phyloP scores from a whole-genome alignment of 176 grass and related monocot species.

The Hordeum marinum region DNA sequence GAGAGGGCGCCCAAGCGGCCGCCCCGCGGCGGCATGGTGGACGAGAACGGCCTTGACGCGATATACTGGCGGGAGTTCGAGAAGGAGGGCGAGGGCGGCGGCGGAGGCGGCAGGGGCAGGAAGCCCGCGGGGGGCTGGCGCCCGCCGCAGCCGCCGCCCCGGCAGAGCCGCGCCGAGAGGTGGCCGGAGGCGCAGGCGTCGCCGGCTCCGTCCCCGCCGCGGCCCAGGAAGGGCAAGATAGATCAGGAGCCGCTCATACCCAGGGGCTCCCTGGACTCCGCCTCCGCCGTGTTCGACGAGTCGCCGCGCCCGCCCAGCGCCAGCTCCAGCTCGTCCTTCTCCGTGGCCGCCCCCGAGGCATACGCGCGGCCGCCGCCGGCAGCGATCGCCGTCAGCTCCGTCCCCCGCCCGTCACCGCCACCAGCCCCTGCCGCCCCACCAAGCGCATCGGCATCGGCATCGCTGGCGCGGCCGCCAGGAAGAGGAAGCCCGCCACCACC shows the following conservation, averaged over 20 bases:
- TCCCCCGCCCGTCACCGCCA: conserved; percentile 19
- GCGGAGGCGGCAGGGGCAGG: neutral
- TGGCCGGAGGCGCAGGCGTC: conserved; percentile 6
- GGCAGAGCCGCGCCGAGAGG: conserved; percentile 17
- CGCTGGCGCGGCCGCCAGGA: conserved; percentile 25
- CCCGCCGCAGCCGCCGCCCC: conserved; percentile 20
- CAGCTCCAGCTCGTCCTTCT: conserved; percentile 38
- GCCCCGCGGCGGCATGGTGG: conserved; percentile 45
- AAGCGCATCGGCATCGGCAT: too few relatives aligned
- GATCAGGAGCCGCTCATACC: conserved; percentile 67
- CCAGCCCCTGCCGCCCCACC: neutral
- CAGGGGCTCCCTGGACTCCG: conserved; percentile 44
- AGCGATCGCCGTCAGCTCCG: conserved; percentile 2
- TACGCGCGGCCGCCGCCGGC: conserved; percentile 6
- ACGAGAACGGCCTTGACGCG: conserved; percentile 89
- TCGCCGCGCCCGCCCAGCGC: conserved; percentile 32
- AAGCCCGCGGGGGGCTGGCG: neutral
- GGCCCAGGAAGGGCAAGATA: conserved; percentile 37
- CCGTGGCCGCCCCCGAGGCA: neutral
- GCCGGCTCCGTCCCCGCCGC: conserved; percentile 18
- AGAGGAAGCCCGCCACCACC: conserved; percentile 33
- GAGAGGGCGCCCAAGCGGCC: conserved; percentile 31
- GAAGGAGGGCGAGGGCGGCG: conserved; percentile 29
- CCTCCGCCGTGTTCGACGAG: conserved; percentile 39
- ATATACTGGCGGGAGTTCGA: conserved; percentile 84